Conservation (phyloP, 140 eudicot species). For the Cichorium intybus region DNA sequence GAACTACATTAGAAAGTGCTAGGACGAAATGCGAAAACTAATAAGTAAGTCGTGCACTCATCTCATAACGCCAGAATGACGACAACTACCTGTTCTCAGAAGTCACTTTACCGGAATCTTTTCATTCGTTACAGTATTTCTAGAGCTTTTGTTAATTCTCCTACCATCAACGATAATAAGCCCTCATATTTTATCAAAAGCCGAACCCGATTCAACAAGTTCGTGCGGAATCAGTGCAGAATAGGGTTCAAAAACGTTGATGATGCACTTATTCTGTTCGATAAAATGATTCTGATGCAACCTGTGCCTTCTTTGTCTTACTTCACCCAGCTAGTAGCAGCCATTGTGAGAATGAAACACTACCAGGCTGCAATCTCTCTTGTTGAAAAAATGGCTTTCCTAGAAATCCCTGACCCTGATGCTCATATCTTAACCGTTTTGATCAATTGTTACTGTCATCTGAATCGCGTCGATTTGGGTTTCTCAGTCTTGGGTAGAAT, state of each 20-base stretch:
- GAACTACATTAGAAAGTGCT: too few species aligned
- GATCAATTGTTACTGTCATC: constrained; percentile 31
- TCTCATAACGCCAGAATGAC: not conserved
- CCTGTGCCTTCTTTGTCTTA: constrained; percentile 18
- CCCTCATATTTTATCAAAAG: not conserved
- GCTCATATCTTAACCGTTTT: constrained; percentile 16
- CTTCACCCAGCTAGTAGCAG: constrained; percentile 12
- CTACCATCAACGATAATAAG: not conserved
- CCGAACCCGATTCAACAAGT: constrained; percentile 18
- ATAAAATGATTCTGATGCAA: constrained; percentile 19
- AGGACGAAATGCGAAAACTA: too few species aligned
- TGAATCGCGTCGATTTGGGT: constrained; percentile 28
- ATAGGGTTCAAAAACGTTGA: constrained; percentile 15
- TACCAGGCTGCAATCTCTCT: constrained; percentile 14
- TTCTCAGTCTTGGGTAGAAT: constrained; percentile 30
- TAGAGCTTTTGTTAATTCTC: constrained; percentile 13
- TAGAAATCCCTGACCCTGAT: constrained; percentile 1
- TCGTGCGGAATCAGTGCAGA: constrained; percentile 10
- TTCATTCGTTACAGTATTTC: not conserved
- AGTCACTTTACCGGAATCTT: not conserved
- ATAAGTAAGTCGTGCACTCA: not conserved
- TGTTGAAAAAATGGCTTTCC: not conserved
- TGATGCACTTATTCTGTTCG: constrained; percentile 13
- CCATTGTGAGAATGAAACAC: constrained; percentile 19
- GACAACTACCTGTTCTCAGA: constrained; percentile 1